Percentiles rank a stretch among this genome's conserved stretches.
These are phyloP conservation scores for Solanum etuberosum DNA, from an alignment of 257 asterid genomes.

Conservation along the genomic window DNA sequence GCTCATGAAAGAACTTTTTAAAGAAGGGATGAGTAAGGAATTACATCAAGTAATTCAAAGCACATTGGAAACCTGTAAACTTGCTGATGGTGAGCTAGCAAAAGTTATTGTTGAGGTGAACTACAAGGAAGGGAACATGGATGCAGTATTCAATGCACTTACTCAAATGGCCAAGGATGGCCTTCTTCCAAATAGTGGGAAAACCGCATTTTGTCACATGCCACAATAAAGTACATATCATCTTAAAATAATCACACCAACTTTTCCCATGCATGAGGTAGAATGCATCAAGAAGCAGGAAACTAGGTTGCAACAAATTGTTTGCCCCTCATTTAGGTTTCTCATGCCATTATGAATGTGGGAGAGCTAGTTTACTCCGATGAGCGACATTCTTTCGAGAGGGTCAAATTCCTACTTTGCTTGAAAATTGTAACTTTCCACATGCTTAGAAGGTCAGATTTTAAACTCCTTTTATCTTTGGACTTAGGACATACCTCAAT, in stretches of 20 bases:
- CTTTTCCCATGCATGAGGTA: background rate
- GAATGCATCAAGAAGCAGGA: background rate
- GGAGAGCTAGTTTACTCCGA: background rate
- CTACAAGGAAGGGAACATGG: conserved; percentile 70
- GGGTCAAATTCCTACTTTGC: background rate
- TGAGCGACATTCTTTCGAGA: background rate
- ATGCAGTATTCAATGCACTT: conserved; percentile 54
- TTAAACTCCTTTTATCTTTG: background rate
- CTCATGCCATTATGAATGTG: background rate
- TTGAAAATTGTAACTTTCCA: background rate
- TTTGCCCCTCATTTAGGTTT: background rate
- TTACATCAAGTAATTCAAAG: conserved; percentile 35
- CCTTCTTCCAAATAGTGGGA: conserved; percentile 61
- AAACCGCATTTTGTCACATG: conserved; percentile 9
- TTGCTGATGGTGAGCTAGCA: conserved; percentile 58
- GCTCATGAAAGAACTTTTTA: conserved; percentile 51
- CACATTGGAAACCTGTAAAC: conserved; percentile 46
- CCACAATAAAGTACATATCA: background rate
- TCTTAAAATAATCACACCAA: background rate
- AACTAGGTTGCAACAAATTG: background rate
- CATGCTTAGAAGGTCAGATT: background rate
- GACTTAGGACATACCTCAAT: background rate
- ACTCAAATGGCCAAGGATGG: conserved; percentile 79
- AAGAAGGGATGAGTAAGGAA: conserved; percentile 47
- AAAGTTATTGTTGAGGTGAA: conserved; percentile 60